Evolutionary conservation across 2,329 filamentous ascomycete genomes (phyloP).

Genomic region (Stagonosporopsis cucurbitacearum): DNA sequence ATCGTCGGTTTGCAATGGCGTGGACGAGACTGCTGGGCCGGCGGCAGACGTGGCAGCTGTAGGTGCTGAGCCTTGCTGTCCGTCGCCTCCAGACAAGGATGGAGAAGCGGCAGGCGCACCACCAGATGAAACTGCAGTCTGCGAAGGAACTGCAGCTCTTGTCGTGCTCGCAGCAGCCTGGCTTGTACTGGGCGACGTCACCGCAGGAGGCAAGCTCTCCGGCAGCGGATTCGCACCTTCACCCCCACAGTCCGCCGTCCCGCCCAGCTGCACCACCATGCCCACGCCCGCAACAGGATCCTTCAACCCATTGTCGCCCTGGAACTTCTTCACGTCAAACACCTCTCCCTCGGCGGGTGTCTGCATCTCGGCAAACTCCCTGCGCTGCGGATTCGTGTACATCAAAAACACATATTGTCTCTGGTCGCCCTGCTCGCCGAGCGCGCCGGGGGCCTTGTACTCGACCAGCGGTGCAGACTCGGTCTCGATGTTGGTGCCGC

Average conservation of each 20-base stretch:
- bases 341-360: conserved; percentile 33
- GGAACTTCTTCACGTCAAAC: conserved; percentile 40
- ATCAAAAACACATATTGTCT: conserved; percentile 44
- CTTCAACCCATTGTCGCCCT: conserved; percentile 37
- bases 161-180: conserved; percentile 1
- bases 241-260: conserved; percentile 26
- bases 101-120: not conserved
- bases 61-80: not conserved
- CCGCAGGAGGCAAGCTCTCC: not conserved
- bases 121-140: not conserved
- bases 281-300: conserved; percentile 40
- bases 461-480: conserved; percentile 24
- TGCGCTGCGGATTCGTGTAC: conserved; percentile 37
- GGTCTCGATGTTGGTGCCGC: conserved; percentile 35
- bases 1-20: not conserved
- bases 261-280: conserved; percentile 45
- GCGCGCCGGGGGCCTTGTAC: conserved; percentile 42
- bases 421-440: conserved; percentile 40
- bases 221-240: not conserved
- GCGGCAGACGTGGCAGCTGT: not conserved
- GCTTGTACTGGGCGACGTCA: conserved; percentile 1
- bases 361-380: conserved; percentile 30
- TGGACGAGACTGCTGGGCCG: not conserved
- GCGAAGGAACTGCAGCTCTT: not conserved
- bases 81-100: not conserved